Percentiles rank a stretch among this genome's conserved stretches.
These are phyloP conservation scores for Hypoxylon lienhwacheense DNA, from an alignment of 495 filamentous ascomycete genomes.

Conservation along the genomic window DNA sequence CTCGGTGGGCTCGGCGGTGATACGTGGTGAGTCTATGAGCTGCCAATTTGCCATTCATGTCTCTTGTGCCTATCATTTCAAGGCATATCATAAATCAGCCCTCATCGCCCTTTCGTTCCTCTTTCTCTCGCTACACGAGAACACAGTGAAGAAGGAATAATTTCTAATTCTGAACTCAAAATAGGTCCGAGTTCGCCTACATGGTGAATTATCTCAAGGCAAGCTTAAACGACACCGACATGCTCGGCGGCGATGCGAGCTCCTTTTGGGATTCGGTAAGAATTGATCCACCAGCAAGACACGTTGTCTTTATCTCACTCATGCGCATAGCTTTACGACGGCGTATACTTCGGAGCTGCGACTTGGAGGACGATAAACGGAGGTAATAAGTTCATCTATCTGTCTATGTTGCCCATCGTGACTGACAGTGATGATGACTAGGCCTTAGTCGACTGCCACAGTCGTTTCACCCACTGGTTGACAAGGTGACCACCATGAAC, in stretches of 20 bases:
- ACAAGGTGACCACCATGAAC: slow-evolving; percentile 56
- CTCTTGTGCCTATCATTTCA: background rate
- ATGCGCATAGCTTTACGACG: slow-evolving; percentile 45
- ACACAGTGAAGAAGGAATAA: background rate
- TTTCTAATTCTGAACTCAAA: background rate
- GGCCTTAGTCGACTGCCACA: slow-evolving; percentile 59
- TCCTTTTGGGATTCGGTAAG: slow-evolving; percentile 43
- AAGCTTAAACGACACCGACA: slow-evolving; percentile 58
- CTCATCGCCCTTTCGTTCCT: no score
- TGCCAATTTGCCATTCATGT: background rate
- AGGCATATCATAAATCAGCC: no score
- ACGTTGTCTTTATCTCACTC: background rate
- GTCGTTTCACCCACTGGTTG: slow-evolving; percentile 63
- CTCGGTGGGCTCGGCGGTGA: slow-evolving; percentile 44
- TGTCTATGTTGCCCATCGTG: background rate
- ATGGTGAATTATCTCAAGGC: slow-evolving; percentile 59
- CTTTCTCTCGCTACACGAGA: no score
- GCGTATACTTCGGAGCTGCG: slow-evolving; percentile 62
- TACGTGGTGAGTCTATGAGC: slow-evolving; percentile 13
- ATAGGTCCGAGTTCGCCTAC: slow-evolving; percentile 62
- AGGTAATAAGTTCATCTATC: slow-evolving; percentile 27
- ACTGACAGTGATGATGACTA: background rate
- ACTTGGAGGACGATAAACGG: slow-evolving; percentile 68
- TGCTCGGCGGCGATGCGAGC: slow-evolving; percentile 34
- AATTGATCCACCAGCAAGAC: background rate